A percentile compares a stretch with the other conserved stretches of the same genome.
phyloP scores from a whole-genome alignment of 179 eudicot species.

The Dionaea muscipula region DNA sequence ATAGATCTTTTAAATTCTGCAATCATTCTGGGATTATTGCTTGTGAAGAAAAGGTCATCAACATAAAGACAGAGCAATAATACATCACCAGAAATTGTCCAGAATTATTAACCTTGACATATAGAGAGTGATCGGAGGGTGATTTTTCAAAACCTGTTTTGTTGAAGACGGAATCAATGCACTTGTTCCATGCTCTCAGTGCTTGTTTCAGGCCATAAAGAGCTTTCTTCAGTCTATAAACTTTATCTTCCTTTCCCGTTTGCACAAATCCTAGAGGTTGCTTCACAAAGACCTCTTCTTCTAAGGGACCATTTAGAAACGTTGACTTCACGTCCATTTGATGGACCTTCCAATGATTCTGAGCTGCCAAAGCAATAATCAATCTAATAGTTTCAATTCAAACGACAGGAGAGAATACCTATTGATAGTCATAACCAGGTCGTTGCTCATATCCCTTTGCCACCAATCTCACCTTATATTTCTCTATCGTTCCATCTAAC shows the following conservation, averaged over 20 bases:
- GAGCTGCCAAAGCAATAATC: neutral
- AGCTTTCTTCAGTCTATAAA: conserved; percentile 5
- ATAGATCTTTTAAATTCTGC: neutral
- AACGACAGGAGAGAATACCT: neutral
- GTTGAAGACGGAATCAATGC: neutral
- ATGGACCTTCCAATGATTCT: neutral
- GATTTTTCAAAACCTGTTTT: neutral
- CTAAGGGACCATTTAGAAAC: neutral
- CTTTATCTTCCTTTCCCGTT: neutral
- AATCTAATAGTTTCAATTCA: conserved; percentile 1
- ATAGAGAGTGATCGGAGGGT: neutral
- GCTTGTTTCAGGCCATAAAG: conserved; percentile 4
- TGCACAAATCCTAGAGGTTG: conserved; percentile 1
- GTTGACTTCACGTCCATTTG: conserved; percentile 6
- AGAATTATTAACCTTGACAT: neutral
- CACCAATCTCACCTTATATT: neutral
- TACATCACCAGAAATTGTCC: neutral
- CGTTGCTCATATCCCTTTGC: neutral
- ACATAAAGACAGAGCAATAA: neutral
- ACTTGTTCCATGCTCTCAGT: conserved; percentile 1
- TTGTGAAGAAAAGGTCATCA: neutral
- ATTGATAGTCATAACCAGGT: neutral
- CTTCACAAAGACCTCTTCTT: neutral
- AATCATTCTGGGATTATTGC: neutral
- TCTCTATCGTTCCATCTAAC: neutral